Conservation (phyloP, 2,329 filamentous ascomycete genomes). For the Talaromyces albobiverticillius region DNA sequence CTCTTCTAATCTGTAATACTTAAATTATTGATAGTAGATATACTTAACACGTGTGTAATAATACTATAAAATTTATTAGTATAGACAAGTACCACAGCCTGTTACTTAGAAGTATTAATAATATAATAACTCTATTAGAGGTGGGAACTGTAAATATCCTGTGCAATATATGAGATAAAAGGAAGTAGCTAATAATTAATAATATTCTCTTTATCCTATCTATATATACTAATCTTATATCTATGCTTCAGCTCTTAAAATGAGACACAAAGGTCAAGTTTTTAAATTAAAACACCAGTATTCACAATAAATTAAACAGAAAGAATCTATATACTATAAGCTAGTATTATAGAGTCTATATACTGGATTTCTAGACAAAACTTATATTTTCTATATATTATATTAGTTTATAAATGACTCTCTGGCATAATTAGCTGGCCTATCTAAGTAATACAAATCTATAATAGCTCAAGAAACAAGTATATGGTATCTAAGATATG, state of each 20-base stretch:
- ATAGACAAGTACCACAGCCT: background rate
- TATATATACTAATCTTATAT: background rate
- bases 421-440: background rate
- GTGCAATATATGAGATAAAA: background rate
- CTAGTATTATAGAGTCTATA: background rate
- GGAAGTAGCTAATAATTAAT: background rate
- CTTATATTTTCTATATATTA: background rate
- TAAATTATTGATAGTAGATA: background rate
- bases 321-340: background rate
- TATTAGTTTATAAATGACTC: background rate
- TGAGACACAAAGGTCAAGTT: background rate
- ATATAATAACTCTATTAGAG: background rate
- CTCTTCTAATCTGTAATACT: background rate
- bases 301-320: background rate
- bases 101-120: background rate
- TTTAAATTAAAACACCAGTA: background rate
- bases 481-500: background rate
- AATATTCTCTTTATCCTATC: slow-evolving; percentile 1
- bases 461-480: background rate
- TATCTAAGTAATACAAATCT: background rate
- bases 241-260: background rate
- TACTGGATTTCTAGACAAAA: background rate
- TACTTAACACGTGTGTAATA: background rate
- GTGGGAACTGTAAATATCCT: background rate
- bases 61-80: background rate